Evolutionary conservation across 1,284 basidiomycete genomes (phyloP), one percentile per base, ranked within the genome.

Genomic region (Cutaneotrichosporon spelunceum): DNA sequence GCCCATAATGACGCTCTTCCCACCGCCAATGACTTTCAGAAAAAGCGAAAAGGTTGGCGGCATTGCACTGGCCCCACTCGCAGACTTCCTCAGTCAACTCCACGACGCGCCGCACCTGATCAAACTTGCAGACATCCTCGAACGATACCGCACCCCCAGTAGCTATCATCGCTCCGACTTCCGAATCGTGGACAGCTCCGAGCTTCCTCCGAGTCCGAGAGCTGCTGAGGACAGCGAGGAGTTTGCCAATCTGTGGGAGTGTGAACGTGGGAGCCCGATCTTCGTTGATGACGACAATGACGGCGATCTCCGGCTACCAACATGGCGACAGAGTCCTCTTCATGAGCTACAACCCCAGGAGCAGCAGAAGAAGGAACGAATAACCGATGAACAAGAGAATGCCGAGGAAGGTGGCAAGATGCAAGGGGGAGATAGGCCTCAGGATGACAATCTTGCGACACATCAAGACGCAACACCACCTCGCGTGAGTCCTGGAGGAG

Each of bases 111-210:
- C 65, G 30, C 69, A 74, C 39, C 68, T 74, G 19, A 36, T 70
- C 58, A 72, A 69, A 61, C 72, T 77, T 10, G 58, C 66, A 21
- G 74, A 73, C 52, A 65, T 77, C 21, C 66, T 77, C 14, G 64
- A 68, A 26, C 54, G 70, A 16, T 74, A 67, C 53, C 62, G 68
- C 3, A 74, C 74, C 16, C 73, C 74, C 7, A 65, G 61, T 47
- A 69, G 68, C 39, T 75, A 74, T 59, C 74, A 75, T 56, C 58
- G 72, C 7, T 57, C 73, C 29, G 74, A 75, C 61, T 64, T 70
- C 9, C 60, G 75, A 23, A 29, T 71, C 13, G 65, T 73, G 11
- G 61, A 64, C 19, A 71, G 68, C 56, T 68, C 67, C 4, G 72
- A 73, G 55, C 50, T 77, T 13, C 72, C 72, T 10, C 64, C 65